These are phyloP conservation scores for Suzukiozyma palmioleophila DNA, from an alignment of 1,139 yeast species.

Conservation along the genomic window DNA sequence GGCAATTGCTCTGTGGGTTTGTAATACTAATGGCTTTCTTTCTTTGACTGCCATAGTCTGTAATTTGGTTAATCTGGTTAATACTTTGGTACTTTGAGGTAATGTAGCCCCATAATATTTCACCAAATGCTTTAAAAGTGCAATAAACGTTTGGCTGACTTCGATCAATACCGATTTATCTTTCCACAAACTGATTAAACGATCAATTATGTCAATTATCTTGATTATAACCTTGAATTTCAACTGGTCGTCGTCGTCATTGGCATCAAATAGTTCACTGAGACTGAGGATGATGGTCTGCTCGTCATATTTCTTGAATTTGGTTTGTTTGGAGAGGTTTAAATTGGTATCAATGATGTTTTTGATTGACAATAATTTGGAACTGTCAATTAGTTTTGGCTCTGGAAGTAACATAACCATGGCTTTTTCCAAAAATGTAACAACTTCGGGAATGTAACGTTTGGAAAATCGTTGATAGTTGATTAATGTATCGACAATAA, in stretches of 20 bases:
- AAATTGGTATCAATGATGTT: constrained; percentile 12
- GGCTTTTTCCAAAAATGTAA: constrained; percentile 53
- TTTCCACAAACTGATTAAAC: constrained; percentile 49
- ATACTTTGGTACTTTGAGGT: constrained; percentile 29
- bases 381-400: constrained; percentile 19
- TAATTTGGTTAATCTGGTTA: constrained; percentile 49
- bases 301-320: constrained; percentile 6
- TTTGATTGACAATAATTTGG: constrained; percentile 6
- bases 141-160: constrained; percentile 31
- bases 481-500: constrained; percentile 58
- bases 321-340: constrained; percentile 17
- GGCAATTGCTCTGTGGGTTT: constrained; percentile 80
- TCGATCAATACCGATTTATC: constrained; percentile 64
- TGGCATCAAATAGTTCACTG: constrained; percentile 16
- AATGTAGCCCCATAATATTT: constrained; percentile 27
- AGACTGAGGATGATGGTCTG: constrained; percentile 11
- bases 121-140: constrained; percentile 33
- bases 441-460: constrained; percentile 77
- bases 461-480: constrained; percentile 77
- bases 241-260: constrained; percentile 10
- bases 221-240: constrained; percentile 29
- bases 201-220: constrained; percentile 24
- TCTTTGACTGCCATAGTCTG: constrained; percentile 32
- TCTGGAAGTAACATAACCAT: constrained; percentile 45
- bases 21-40: constrained; percentile 75